Base-by-base conservation (phyloP, 2,329 filamentous ascomycete genomes). In the Chalara sp. region DNA sequence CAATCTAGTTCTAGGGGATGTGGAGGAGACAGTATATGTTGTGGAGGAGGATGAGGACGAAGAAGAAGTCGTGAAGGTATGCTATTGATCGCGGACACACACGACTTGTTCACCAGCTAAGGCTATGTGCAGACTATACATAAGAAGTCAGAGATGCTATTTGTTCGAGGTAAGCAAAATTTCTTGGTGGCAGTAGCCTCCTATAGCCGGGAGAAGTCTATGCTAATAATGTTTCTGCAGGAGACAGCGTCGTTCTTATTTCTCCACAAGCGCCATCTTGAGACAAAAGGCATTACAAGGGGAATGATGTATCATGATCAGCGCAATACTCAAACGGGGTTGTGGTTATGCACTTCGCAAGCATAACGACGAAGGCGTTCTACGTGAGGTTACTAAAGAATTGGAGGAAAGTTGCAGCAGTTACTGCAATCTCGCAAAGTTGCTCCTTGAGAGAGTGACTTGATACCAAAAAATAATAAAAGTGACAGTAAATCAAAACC, bases 121-220 rank as follows among this genome's bases (percentile, higher is more conserved):
- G 4, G 35, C 35, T 37, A 37, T 10, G 35, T 44, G 32, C 56
- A 95, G 87, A 96, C 91, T 11, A 83, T 93, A 56, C 95, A 92
- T 73, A 95, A 95, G 72, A 95, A 96, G 70, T 95, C 90, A 42
- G 93, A 97, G 68, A 99, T 99, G 93, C 74, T 99, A 21, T 99
- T 99, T 68, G 92, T 99, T 52, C 79, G 93, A 87, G 92, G 91
- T 92, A 72, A 56, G 79, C 21, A 21, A 21, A 21, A 21, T 21
- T 21, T 21, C 21, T 21, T 21, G 21, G 21, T 21, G 21, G 21
- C 21, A 3, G 21, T 21, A 21, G 21, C 21, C 21, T 2, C 21
- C 21, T 21, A 21, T 21, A 21, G 3, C 21, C n/a, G n/a, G 21
- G 21, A 2, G 21, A 21, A 21, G 21, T 21, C 21, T 21, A 21